Evolutionary conservation across 73 alveolate genomes (phyloP).

Genomic region (Blepharisma stoltei): DNA sequence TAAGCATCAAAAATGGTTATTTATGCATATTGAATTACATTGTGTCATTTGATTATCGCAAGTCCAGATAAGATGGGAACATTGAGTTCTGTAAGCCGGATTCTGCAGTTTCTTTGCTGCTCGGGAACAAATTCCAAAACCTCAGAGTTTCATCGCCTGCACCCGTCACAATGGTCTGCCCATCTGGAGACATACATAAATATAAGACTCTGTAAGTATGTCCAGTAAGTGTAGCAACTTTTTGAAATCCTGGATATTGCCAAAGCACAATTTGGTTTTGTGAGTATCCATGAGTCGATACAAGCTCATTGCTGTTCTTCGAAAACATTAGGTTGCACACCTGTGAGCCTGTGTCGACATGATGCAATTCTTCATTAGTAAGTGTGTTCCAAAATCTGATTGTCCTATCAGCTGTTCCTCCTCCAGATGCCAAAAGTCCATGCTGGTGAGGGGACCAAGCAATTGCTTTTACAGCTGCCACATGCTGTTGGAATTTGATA

Average conservation of each 20-base stretch:
- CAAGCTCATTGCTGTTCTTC: conserved; percentile 87
- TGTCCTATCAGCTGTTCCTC: conserved; percentile 99
- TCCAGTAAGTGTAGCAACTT: conserved; percentile 83
- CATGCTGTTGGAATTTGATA: conserved; percentile 79
- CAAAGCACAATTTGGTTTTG: conserved; percentile 68
- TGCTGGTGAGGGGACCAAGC: conserved; percentile 99
- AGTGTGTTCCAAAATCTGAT: conserved; percentile 98
- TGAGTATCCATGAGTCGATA: conserved; percentile 90
- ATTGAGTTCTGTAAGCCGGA: too few species aligned
- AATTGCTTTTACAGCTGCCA: conserved; percentile 99
- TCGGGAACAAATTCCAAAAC: conserved; percentile 98
- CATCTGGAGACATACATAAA: conserved; percentile 96
- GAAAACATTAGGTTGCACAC: conserved; percentile 96
- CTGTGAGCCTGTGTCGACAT: conserved; percentile 96
- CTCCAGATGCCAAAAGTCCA: conserved; percentile 97
- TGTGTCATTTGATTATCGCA: too few species aligned
- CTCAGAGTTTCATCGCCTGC: conserved; percentile 99
- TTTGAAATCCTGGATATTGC: conserved; percentile 64
- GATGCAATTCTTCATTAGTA: conserved; percentile 55
- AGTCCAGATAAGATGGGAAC: too few species aligned
- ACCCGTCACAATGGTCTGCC: conserved; percentile 94
- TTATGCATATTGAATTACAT: too few species aligned
- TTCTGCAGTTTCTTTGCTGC: conserved; percentile 29
- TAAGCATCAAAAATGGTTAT: too few species aligned
- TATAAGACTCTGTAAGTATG: conserved; percentile 97